Base-by-base conservation (phyloP, 1,284 basidiomycete species). In the Cutaneotrichosporon arboriforme region DNA sequence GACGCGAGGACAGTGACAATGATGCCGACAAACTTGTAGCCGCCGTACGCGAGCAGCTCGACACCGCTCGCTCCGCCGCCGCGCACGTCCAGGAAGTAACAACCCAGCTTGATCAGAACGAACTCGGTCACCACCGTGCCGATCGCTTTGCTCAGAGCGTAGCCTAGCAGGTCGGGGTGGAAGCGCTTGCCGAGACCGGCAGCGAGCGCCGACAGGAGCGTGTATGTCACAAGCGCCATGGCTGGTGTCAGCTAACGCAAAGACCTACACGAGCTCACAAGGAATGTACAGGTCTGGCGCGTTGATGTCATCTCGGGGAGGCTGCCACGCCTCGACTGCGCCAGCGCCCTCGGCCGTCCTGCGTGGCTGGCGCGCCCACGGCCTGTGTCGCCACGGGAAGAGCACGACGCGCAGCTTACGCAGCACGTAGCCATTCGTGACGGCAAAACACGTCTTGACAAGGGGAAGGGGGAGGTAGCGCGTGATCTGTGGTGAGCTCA, bases 271-370 rank as follows among this genome's bases (percentile, higher is more conserved):
- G 4, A 4, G 77, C 87, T 55, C 57, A 92, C 90, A 80, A 4
- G 96, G 94, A 59, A 98, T 97, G 75, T 98, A 98, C 21, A 97
- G 78, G 75, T 98, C 94, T 0, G 96, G 94, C 50, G 85, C 87
- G 70, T 98, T 98, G 62, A 97, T 83, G 70, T 98, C 94, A 44
- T 97, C 92, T 51, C 94, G 77, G 1, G 94, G 96, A 3, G 90
- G 79, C 51, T 87, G 83, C 82, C 85, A 97, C 7, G 78, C 77
- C 66, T 92, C 90, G 2, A 81, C 80, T 4, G 3, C 8, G 59
- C 67, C 68, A 83, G 86, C 41, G 80, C 63, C 61, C 15, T 68
- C 67, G 13, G 58, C 56, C 10, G 61, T 57, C 46, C 85, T 79
- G 38, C 77, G 78, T 14, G 84, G 74, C 54, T 82, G 81, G 14